These are phyloP conservation scores for Trichoderma sp. DNA, from an alignment of 2,329 filamentous ascomycete species.

Conservation along the genomic window DNA sequence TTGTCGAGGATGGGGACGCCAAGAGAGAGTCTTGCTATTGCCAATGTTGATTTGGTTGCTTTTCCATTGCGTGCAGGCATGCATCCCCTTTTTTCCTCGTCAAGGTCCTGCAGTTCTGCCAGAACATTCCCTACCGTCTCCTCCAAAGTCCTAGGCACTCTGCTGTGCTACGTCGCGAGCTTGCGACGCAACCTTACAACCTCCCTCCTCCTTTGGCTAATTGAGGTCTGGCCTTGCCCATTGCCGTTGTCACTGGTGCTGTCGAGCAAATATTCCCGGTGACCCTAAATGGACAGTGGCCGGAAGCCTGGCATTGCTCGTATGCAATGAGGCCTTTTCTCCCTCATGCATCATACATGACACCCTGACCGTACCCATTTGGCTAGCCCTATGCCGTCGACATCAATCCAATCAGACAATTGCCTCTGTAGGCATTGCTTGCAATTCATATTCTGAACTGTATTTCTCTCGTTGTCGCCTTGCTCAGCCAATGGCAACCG, in stretches of 20 bases:
- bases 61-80: neutral
- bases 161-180: neutral
- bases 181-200: neutral
- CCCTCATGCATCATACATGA: neutral
- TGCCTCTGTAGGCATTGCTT: neutral
- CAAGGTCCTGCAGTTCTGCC: neutral
- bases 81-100: neutral
- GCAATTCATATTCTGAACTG: neutral
- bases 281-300: neutral
- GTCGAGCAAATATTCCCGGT: neutral
- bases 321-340: neutral
- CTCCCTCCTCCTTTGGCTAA: neutral
- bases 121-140: neutral
- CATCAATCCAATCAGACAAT: neutral
- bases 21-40: neutral
- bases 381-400: neutral
- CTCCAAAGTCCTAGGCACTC: conserved; percentile 4
- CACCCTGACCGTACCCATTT: neutral
- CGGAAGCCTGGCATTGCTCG: neutral
- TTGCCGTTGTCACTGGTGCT: neutral
- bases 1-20: neutral
- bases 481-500: neutral
- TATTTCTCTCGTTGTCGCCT: too few relatives aligned
- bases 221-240: neutral
- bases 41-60: neutral